Conservation (phyloP, 2,329 filamentous ascomycete genomes). For the Parasarocladium wereldwijsianum region DNA sequence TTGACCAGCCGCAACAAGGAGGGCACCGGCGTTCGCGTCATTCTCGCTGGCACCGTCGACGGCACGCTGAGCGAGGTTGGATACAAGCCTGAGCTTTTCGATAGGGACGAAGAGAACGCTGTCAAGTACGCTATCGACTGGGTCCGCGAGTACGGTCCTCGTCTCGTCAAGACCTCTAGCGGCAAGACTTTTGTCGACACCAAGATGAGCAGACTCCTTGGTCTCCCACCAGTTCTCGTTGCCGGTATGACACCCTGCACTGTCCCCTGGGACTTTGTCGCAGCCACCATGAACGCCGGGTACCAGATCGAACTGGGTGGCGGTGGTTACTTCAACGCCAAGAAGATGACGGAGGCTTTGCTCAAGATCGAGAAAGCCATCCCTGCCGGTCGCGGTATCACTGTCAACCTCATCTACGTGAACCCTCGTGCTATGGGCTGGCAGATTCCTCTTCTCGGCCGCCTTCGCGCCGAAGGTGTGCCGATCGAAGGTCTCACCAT, state of each 20-base stretch:
- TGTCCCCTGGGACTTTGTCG: slow-evolving; percentile 81
- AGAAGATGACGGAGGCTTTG: slow-evolving; percentile 70
- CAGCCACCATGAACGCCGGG: slow-evolving; percentile 86
- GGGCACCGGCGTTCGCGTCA: slow-evolving; percentile 90
- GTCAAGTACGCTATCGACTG: slow-evolving; percentile 93
- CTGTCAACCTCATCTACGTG: slow-evolving; percentile 82
- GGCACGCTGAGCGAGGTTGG: slow-evolving; percentile 83
- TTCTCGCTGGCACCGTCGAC: slow-evolving; percentile 84
- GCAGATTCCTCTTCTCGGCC: slow-evolving; percentile 76
- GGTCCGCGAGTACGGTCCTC: slow-evolving; percentile 95
- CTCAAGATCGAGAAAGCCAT: slow-evolving; percentile 74
- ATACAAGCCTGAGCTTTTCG: slow-evolving; percentile 96
- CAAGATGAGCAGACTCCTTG: slow-evolving; percentile 81
- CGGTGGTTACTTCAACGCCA: slow-evolving; percentile 76
- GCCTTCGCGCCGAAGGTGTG: slow-evolving; percentile 69
- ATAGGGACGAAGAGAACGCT: slow-evolving; percentile 86
- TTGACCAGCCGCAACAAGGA: slow-evolving; percentile 99
- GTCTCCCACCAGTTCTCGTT: slow-evolving; percentile 76
- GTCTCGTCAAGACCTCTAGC: slow-evolving; percentile 73
- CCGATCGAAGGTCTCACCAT: slow-evolving; percentile 88
- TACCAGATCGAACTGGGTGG: slow-evolving; percentile 86
- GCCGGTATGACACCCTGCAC: slow-evolving; percentile 90
- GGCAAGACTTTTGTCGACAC: slow-evolving; percentile 91
- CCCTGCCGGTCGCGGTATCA: slow-evolving; percentile 74
- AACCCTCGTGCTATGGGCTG: slow-evolving; percentile 80